phyloP scores from a whole-genome alignment of 768 basidiomycete genomes.

The Russula compacta region DNA sequence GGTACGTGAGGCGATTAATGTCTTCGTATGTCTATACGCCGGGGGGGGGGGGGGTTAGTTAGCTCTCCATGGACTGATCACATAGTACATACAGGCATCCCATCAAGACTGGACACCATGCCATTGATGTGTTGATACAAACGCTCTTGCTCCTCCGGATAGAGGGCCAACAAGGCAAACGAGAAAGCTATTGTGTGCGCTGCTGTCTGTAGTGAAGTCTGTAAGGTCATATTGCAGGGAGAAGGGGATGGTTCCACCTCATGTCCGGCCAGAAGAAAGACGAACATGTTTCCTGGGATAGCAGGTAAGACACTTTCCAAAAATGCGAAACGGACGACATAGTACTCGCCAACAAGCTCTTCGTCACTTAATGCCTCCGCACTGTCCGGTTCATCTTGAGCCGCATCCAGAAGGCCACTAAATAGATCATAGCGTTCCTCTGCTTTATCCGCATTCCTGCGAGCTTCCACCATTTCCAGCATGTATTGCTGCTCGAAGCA shows the following conservation, averaged over 20 bases:
- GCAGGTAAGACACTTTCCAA: background rate
- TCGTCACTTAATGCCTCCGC: slow-evolving; percentile 16
- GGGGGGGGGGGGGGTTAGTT: background rate
- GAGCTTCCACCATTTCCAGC: slow-evolving; percentile 22
- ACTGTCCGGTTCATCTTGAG: slow-evolving; percentile 16
- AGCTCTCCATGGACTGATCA: background rate
- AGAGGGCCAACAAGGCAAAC: slow-evolving; percentile 34
- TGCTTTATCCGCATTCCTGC: slow-evolving; percentile 14
- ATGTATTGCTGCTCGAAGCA: slow-evolving; percentile 20
- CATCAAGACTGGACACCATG: slow-evolving; percentile 24
- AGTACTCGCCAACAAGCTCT: slow-evolving; percentile 18
- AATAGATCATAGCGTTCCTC: slow-evolving; percentile 24
- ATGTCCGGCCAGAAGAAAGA: slow-evolving; percentile 30
- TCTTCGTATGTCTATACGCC: slow-evolving; percentile 21
- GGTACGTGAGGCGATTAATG: slow-evolving; percentile 17
- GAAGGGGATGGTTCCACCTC: slow-evolving; percentile 19
- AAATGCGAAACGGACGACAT: too few relatives aligned
- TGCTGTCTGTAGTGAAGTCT: slow-evolving; percentile 26
- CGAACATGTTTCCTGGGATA: slow-evolving; percentile 23
- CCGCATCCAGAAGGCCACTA: slow-evolving; percentile 22
- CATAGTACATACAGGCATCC: background rate
- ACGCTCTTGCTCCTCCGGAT: slow-evolving; percentile 35
- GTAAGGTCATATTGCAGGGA: too few relatives aligned
- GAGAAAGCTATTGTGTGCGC: slow-evolving; percentile 31
- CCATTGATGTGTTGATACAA: slow-evolving; percentile 29